Percentiles rank a stretch among this genome's conserved stretches.
phyloP scores from a whole-genome alignment of 148 eudicot species.

The Amaranthus cruentus region DNA sequence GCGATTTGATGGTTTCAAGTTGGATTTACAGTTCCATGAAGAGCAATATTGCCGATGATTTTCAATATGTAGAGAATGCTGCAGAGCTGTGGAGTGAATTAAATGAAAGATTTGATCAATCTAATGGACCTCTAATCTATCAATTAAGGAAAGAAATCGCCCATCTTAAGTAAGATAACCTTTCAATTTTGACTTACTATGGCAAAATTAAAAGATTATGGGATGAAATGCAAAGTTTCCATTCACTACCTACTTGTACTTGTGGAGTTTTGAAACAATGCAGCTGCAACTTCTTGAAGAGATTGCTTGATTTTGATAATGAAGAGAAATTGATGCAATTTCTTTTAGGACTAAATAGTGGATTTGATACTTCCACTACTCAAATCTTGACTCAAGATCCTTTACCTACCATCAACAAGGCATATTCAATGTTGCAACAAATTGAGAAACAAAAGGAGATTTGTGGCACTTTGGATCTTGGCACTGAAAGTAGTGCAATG shows the following conservation, averaged over 20 bases:
- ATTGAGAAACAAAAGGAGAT: not conserved
- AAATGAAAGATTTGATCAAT: no score
- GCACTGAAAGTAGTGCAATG: not conserved
- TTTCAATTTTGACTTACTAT: not conserved
- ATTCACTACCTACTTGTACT: slow-evolving; percentile 29
- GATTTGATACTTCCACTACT: not conserved
- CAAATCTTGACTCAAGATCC: not conserved
- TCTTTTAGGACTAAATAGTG: not conserved
- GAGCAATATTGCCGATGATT: no score
- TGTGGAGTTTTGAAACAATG: not conserved
- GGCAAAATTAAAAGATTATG: slow-evolving; percentile 30
- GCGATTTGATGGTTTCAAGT: no score
- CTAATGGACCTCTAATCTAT: no score
- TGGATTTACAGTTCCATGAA: no score
- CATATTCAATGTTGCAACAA: not conserved
- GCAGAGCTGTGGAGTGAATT: no score
- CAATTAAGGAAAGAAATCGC: not conserved
- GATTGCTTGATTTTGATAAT: not conserved
- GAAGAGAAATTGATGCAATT: not conserved
- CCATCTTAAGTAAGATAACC: not conserved
- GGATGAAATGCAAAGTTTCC: slow-evolving; percentile 33
- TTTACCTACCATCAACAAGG: not conserved
- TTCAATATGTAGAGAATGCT: no score
- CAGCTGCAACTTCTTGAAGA: not conserved
- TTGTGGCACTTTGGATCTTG: no score